Base-by-base conservation (phyloP, 1,139 yeast genomes). In the Candida tetrigidarum region DNA sequence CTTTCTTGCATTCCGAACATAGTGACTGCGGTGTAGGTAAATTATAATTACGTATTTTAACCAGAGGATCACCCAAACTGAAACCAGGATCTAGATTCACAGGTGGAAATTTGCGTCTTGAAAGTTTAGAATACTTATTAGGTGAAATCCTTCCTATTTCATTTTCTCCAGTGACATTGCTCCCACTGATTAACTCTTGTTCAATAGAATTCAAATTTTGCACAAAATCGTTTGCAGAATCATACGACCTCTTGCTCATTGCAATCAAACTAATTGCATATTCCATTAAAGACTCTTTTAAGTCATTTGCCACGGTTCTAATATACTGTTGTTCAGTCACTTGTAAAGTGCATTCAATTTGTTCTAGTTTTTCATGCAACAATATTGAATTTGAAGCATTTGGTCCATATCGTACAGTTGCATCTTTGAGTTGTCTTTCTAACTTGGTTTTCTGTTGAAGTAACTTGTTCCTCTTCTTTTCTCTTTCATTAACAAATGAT, bases 241-340 rank as follows among this genome's bases (percentile, higher is more conserved):
- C 68, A 38, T 60, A 63, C 23, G 62, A 55, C 33, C 58, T 63
- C 2, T 55, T 45, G 3, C 76, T 63, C 9, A 65, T 55, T n/a
- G 61, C 54, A 48, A 69, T 72, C 33, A 78, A 54, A 19, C 71
- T 59, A 22, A 60, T 46, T 22, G 68, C 59, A 51, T 76, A 80
- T 38, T 78, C 81, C 15, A 63, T 56, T 7, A 80, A 57, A 1
- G 81, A 58, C 12, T 70, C 73, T 47, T 68, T 76, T 49, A 82
- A 64, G 9, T 73, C 74, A 16, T 60, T 67, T 30, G 70, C 65
- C 15, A 81, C 71, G 0, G 83, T 67, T 43, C 81, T 66, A 6
- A 69, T 63, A 42, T 73, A 69, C 54, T 82, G 86, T 28, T 68
- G 71, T 48, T 76, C 77, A 7, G 78, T 76, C 22, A 81, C 76